phyloP scores from a whole-genome alignment of 768 basidiomycete species.

The Mycena haematopus region DNA sequence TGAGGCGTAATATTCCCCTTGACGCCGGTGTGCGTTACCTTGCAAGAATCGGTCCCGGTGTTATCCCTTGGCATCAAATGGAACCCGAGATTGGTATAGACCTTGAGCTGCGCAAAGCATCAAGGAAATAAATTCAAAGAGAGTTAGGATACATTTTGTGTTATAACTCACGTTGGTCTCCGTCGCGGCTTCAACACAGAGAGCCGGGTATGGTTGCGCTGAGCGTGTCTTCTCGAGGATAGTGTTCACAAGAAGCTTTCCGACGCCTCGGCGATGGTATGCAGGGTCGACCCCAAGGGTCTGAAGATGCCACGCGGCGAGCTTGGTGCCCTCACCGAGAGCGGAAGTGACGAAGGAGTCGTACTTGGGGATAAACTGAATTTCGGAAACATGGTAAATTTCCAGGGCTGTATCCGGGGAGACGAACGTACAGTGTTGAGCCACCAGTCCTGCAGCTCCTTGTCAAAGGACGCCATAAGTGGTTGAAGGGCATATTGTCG shows the following conservation, averaged over 20 bases:
- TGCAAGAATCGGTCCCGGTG: background rate
- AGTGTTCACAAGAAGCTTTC: background rate
- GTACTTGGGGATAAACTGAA: conserved; percentile 17
- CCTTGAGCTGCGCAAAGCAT: background rate
- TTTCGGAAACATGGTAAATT: background rate
- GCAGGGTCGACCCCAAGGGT: conserved; percentile 19
- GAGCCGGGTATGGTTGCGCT: background rate
- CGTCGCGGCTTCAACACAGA: conserved; percentile 5
- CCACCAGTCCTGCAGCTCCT: conserved; percentile 22
- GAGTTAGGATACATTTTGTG: background rate
- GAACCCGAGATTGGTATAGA: conserved; percentile 4
- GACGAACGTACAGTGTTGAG: background rate
- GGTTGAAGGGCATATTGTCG: conserved; percentile 5
- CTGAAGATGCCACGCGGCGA: conserved; percentile 17
- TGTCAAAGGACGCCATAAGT: background rate
- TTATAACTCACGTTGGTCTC: conserved; percentile 5
- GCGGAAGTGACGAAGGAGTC: conserved; percentile 7
- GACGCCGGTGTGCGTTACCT: conserved; percentile 5
- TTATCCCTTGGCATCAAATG: conserved; percentile 1
- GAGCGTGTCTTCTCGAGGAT: background rate
- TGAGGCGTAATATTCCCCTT: background rate
- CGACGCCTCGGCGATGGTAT: conserved; percentile 11
- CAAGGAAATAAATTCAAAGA: background rate
- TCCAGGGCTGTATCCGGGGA: background rate
- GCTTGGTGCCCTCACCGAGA: conserved; percentile 14